Percentiles rank a stretch among this genome's conserved stretches.
These are phyloP conservation scores for Poa pratensis DNA, from an alignment of 176 grass and related monocot genomes.

Conservation along the genomic window DNA sequence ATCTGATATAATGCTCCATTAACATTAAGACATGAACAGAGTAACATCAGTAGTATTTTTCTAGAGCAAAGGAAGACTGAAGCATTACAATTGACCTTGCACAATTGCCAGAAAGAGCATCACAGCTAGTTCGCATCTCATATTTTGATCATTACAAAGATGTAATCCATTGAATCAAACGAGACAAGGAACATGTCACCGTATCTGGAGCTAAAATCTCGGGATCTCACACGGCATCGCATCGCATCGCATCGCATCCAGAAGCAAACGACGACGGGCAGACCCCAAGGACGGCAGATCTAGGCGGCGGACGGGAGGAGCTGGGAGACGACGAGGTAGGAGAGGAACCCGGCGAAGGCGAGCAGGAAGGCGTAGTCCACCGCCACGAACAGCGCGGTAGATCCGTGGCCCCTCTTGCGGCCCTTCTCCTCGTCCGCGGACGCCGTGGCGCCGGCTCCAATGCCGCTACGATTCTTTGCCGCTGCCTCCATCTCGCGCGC, in stretches of 20 bases:
- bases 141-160: background rate
- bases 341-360: constrained; percentile 80
- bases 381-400: constrained; percentile 74
- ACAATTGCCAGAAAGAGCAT: background rate
- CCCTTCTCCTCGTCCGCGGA: background rate
- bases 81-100: constrained; percentile 2
- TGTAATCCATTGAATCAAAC: background rate
- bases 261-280: background rate
- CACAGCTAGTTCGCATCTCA: background rate
- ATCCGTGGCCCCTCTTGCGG: constrained; percentile 56
- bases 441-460: background rate
- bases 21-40: background rate
- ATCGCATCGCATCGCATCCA: constrained; percentile 1
- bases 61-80: background rate
- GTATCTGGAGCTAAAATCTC: background rate
- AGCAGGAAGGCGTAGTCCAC: constrained; percentile 89
- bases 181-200: background rate
- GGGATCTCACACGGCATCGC: background rate
- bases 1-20: background rate
- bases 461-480: constrained; percentile 11
- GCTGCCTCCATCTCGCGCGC: constrained; percentile 27
- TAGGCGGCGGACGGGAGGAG: constrained; percentile 51
- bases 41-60: background rate
- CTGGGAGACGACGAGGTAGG: constrained; percentile 71
- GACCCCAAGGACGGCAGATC: background rate